Percentiles rank a stretch among this genome's conserved stretches.
Evolutionary conservation across 768 basidiomycete genomes (phyloP).

Genomic region (Lenzites betulinus): DNA sequence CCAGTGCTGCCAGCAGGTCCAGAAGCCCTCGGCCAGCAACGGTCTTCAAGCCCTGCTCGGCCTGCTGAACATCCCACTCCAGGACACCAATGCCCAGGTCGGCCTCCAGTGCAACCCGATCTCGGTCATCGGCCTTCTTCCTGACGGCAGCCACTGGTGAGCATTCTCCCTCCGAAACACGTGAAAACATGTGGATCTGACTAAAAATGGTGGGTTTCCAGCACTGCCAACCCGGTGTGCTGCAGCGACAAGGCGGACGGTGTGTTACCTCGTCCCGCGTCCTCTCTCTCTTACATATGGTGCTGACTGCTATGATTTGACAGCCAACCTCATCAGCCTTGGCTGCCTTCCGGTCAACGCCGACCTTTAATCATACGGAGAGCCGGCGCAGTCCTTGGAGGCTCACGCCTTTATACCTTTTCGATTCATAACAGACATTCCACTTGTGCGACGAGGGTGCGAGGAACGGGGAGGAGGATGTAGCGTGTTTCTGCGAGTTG

Average conservation of each 20-base stretch:
- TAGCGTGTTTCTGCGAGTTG: neutral
- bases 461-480: too few species aligned
- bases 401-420: too few species aligned
- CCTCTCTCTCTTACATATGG: neutral
- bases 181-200: too few species aligned
- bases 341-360: neutral
- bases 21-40: neutral
- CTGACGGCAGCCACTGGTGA: too few species aligned
- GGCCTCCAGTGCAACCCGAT: neutral
- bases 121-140: neutral
- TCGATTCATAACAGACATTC: too few species aligned
- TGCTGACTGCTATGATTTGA: neutral
- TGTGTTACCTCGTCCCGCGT: neutral
- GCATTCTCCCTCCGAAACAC: too few species aligned
- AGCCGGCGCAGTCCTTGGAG: too few species aligned
- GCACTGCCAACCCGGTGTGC: neutral
- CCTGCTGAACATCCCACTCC: neutral
- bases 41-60: neutral
- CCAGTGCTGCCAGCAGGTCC: slow-evolving; percentile 1
- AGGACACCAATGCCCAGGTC: neutral
- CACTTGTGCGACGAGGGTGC: too few species aligned
- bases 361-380: neutral
- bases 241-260: neutral
- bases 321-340: neutral
- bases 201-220: neutral